Conservation (phyloP, 2,329 filamentous ascomycete species). For the Penicillium sp. region DNA sequence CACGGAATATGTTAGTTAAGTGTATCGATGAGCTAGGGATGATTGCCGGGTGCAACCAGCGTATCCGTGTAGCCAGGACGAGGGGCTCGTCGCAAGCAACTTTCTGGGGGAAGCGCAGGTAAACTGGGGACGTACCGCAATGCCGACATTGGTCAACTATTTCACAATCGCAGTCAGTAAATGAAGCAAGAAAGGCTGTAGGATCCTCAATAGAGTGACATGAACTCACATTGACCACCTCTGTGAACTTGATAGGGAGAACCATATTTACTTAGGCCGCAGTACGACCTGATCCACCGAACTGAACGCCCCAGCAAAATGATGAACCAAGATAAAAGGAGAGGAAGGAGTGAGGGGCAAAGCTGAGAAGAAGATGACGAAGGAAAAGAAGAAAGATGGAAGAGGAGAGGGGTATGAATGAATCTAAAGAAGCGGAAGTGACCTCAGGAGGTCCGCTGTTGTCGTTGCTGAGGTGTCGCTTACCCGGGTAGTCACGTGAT, state of each 20-base stretch:
- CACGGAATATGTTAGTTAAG: constrained; percentile 28
- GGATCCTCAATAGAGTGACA: constrained; percentile 39
- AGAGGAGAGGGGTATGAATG: constrained; percentile 17
- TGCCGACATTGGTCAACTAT: constrained; percentile 55
- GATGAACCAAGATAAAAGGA: constrained; percentile 23
- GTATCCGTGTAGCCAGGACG: constrained; percentile 17
- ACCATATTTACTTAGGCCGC: constrained; percentile 51
- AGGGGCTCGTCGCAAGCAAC: constrained; percentile 15
- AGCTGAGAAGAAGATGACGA: not conserved
- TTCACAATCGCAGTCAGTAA: constrained; percentile 35
- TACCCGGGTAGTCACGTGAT: constrained; percentile 36
- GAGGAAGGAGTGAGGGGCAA: constrained; percentile 7
- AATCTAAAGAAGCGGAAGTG: constrained; percentile 37
- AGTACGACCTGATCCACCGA: constrained; percentile 44
- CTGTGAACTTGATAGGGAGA: constrained; percentile 89
- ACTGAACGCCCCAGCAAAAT: constrained; percentile 39
- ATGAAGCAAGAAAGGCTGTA: constrained; percentile 20
- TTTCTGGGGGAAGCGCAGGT: constrained; percentile 12
- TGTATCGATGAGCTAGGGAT: constrained; percentile 1
- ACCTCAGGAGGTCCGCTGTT: constrained; percentile 42
- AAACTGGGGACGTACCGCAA: constrained; percentile 49
- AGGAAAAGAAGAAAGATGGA: constrained; percentile 10
- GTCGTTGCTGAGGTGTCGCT: constrained; percentile 45
- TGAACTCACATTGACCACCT: constrained; percentile 70
- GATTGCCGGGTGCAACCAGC: constrained; percentile 11